Evolutionary conservation across 371 early-diverging fungal species (phyloP).

Genomic region (Batrachochytrium dendrobatidis): DNA sequence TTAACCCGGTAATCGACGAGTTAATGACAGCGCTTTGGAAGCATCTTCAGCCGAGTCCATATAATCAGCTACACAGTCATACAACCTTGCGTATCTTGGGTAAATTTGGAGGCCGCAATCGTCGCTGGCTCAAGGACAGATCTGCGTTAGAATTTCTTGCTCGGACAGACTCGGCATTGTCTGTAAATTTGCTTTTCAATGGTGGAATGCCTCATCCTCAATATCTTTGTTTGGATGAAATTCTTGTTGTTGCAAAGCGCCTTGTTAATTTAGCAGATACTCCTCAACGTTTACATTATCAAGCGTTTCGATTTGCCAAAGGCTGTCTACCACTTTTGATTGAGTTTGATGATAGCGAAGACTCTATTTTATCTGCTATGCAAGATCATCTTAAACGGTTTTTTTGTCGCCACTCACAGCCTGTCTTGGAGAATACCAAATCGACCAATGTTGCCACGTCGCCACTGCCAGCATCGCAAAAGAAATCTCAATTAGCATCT

Average conservation of each 20-base stretch:
- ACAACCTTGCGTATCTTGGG: constrained; percentile 91
- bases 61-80: constrained; percentile 73
- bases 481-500: background rate
- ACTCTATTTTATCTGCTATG: background rate
- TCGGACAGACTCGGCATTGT: constrained; percentile 53
- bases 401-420: background rate
- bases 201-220: constrained; percentile 12
- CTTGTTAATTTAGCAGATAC: constrained; percentile 15
- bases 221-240: constrained; percentile 33
- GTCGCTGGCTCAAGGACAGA: constrained; percentile 65
- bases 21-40: constrained; percentile 88
- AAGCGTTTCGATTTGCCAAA: constrained; percentile 67
- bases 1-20: constrained; percentile 88
- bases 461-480: too few species aligned
- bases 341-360: constrained; percentile 46
- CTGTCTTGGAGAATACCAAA: background rate
- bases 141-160: constrained; percentile 46
- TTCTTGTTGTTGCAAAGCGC: constrained; percentile 46
- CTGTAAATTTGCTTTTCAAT: constrained; percentile 38
- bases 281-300: constrained; percentile 39
- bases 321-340: constrained; percentile 63
- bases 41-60: constrained; percentile 79
- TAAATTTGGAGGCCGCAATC: constrained; percentile 90
- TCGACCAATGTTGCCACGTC: background rate
- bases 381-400: background rate